These are phyloP conservation scores for Xylaria nigripes DNA, from an alignment of 495 filamentous ascomycete species.

Conservation along the genomic window DNA sequence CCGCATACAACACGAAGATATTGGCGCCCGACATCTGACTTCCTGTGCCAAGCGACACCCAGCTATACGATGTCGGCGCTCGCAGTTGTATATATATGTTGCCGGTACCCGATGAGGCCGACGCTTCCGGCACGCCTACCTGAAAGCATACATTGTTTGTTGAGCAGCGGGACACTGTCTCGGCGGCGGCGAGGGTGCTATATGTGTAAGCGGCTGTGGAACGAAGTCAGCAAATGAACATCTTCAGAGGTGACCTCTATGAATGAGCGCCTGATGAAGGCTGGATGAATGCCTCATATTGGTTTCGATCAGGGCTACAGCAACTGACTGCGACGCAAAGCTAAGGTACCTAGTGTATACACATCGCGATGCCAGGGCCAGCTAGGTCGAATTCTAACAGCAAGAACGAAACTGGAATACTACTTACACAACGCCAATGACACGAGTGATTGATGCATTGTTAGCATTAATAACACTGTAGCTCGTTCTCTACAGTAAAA, in stretches of 20 bases:
- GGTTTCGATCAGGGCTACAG: too few relatives aligned
- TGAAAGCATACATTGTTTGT: conserved; percentile 33
- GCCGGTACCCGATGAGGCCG: conserved; percentile 31
- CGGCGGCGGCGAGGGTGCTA: conserved; percentile 14
- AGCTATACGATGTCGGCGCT: conserved; percentile 50
- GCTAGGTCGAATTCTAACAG: neutral
- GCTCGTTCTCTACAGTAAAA: neutral
- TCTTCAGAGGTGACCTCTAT: neutral
- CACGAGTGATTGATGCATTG: conserved; percentile 2
- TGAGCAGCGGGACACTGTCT: conserved; percentile 23
- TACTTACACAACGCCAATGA: conserved; percentile 21
- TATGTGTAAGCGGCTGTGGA: conserved; percentile 15
- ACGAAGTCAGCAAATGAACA: neutral
- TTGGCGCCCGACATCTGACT: conserved; percentile 52
- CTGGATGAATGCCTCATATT: neutral
- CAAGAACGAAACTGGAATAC: neutral
- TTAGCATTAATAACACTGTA: neutral
- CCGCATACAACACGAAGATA: conserved; percentile 62
- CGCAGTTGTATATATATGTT: conserved; percentile 60
- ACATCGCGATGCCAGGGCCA: neutral
- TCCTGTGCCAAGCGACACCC: conserved; percentile 62
- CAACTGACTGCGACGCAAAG: too few relatives aligned
- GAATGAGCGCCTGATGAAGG: neutral
- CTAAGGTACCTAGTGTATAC: too few relatives aligned
- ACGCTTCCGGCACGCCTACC: conserved; percentile 37